Evolutionary conservation across 2,329 filamentous ascomycete genomes (phyloP).

Genomic region (Chaetomiaceae sp.): DNA sequence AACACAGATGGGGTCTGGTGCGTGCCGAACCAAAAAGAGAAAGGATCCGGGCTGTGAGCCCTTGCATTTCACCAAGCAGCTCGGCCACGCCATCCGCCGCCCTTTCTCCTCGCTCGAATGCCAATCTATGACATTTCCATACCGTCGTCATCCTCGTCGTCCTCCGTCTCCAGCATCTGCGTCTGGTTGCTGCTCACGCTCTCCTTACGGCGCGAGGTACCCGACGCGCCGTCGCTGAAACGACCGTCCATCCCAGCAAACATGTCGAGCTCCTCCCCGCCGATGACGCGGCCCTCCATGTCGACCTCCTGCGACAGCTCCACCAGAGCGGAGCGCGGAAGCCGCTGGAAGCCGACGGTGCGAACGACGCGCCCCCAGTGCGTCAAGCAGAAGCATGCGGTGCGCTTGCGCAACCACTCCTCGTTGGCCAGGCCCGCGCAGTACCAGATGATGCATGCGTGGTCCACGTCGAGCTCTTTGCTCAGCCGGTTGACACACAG

Average conservation of each 20-base stretch:
- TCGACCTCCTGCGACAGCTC: conserved; percentile 93
- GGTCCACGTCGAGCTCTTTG: conserved; percentile 87
- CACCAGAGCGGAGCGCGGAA: conserved; percentile 75
- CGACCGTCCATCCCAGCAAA: conserved; percentile 48
- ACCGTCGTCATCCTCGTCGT: conserved; percentile 56
- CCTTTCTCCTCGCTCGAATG: conserved; percentile 2
- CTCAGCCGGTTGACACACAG: conserved; percentile 87
- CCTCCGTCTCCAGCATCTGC: conserved; percentile 54
- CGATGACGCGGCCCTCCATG: conserved; percentile 83
- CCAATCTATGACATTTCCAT: conserved; percentile 49
- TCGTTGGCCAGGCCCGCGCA: conserved; percentile 85
- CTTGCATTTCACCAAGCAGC: background rate
- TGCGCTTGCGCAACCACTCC: conserved; percentile 86
- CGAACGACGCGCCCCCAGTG: conserved; percentile 95
- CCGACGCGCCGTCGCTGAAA: conserved; percentile 37
- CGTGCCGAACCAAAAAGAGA: too few species aligned
- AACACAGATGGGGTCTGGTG: too few species aligned
- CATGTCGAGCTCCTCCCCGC: conserved; percentile 71
- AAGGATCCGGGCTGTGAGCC: background rate
- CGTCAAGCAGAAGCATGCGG: conserved; percentile 81
- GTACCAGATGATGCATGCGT: conserved; percentile 95
- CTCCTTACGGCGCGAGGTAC: conserved; percentile 46
- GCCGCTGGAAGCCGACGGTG: conserved; percentile 75
- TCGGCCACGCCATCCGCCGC: background rate
- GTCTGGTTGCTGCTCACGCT: conserved; percentile 57